Evolutionary conservation across 176 grass and related monocot species (phyloP).

Genomic region (Carex littledalei): DNA sequence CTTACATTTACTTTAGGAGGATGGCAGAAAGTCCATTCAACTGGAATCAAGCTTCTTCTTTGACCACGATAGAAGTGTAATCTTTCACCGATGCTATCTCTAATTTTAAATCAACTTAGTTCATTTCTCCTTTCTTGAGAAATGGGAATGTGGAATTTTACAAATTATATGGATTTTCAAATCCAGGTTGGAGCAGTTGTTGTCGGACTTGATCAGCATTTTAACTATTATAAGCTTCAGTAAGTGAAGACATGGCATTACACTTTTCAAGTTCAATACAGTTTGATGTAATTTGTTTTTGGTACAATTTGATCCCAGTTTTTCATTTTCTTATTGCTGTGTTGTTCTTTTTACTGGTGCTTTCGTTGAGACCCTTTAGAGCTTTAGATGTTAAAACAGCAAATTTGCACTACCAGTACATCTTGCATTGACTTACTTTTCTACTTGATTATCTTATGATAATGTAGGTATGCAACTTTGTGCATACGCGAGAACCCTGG

Average conservation of each 20-base stretch:
- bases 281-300: slow-evolving; percentile 24
- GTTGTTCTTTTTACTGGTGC: slow-evolving; percentile 2
- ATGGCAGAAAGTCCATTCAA: slow-evolving; percentile 66
- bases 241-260: slow-evolving; percentile 28
- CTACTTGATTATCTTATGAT: not conserved
- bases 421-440: not conserved
- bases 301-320: not conserved
- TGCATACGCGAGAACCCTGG: slow-evolving; percentile 90
- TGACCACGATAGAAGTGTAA: slow-evolving; percentile 89
- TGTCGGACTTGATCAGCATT: slow-evolving; percentile 93
- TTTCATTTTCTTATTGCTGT: not conserved
- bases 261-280: slow-evolving; percentile 22
- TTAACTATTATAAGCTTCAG: slow-evolving; percentile 98
- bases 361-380: not conserved
- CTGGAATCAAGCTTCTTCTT: slow-evolving; percentile 69
- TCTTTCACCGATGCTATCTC: slow-evolving; percentile 19
- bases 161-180: slow-evolving; percentile 27
- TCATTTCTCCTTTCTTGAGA: not conserved
- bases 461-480: slow-evolving; percentile 73
- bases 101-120: not conserved
- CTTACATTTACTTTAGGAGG: slow-evolving; percentile 51
- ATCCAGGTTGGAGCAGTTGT: slow-evolving; percentile 86
- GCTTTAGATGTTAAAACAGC: not conserved
- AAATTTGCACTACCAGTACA: not conserved
- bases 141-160: not conserved